Conservation (phyloP, 495 filamentous ascomycete species). For the Bryoglossum gracile region DNA sequence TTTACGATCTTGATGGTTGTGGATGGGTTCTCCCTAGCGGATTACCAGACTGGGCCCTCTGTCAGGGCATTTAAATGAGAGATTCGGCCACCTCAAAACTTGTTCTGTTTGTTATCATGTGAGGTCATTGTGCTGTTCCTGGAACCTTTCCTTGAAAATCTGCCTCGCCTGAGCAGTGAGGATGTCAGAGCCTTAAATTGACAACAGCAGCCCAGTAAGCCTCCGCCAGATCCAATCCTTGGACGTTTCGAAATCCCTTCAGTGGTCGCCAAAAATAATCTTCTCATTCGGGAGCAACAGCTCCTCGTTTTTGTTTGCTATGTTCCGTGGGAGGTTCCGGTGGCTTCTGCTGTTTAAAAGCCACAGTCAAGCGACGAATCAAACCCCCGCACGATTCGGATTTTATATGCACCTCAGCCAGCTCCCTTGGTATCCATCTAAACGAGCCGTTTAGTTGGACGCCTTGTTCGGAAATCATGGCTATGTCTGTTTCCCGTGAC, state of each 20-base stretch:
- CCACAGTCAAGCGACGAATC: neutral
- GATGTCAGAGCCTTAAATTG: neutral
- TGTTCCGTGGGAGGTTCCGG: neutral
- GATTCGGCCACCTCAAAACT: slow-evolving; percentile 28
- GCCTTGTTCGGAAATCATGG: too few species aligned
- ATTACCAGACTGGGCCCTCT: slow-evolving; percentile 23
- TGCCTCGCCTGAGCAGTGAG: neutral
- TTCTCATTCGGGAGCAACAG: too few species aligned
- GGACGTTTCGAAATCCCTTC: too few species aligned
- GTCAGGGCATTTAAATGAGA: slow-evolving; percentile 25
- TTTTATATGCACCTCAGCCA: slow-evolving; percentile 5
- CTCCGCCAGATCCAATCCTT: too few species aligned
- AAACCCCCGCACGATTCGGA: slow-evolving; percentile 5
- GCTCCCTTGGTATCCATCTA: too few species aligned
- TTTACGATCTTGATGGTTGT: slow-evolving; percentile 25
- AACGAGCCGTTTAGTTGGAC: too few species aligned
- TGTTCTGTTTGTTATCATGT: neutral
- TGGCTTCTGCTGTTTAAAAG: neutral
- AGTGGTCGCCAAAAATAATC: too few species aligned
- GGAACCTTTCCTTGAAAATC: too few species aligned
- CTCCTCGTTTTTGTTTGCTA: neutral
- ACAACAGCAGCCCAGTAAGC: neutral
- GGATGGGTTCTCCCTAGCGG: slow-evolving; percentile 23
- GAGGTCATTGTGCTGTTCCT: slow-evolving; percentile 4
- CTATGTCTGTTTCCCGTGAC: too few species aligned